Evolutionary conservation across 75 land plant species (phyloP), one percentile per base, ranked within the genome.

Genomic region (Azolla pinnata): DNA sequence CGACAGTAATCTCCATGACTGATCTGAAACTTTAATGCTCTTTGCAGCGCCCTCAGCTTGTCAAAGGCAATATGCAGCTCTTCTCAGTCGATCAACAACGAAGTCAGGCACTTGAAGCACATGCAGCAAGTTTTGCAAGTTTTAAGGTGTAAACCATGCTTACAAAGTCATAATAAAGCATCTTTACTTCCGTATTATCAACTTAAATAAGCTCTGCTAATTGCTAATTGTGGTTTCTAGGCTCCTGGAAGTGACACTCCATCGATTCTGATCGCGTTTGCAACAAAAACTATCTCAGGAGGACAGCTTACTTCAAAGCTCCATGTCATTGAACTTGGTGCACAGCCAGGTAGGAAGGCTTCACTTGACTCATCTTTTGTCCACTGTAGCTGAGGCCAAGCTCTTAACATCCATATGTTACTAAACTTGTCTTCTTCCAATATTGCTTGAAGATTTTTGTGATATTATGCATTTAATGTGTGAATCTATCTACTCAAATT

Each of bases 91-190:
- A 95, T 33, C 99, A 95, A 70, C 90, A 95, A 53, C 63, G 74
- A 33, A 95, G 99, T 76, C 99, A 95, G 63, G 99, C 98, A 40
- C 81, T 93, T 54, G 98, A 93, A 73, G 96, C 98, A 16, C 98
- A 93, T 83, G 98, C 98, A 58, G 98, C 98, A 27, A 64, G 97
- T 40, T 93, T 93, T 79, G 96, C 98, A 12, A 12, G 82, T 33
- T 81, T 79, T 44, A 88, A 85, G 72, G 97, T 91, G 9, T 44
- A 45, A 16, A 59, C 25, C n/a, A n/a, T n/a, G n/a, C n/a, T n/a
- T n/a, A n/a, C n/a, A n/a, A n/a, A n/a, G n/a, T n/a, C n/a, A n/a
- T n/a, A n/a, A n/a, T n/a, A n/a, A n/a, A n/a, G n/a, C n/a, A n/a
- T n/a, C n/a, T n/a, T n/a, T n/a, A n/a, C n/a, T n/a, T n/a, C n/a